phyloP scores from a whole-genome alignment of 768 basidiomycete genomes.

The Leucosporidium scottii region DNA sequence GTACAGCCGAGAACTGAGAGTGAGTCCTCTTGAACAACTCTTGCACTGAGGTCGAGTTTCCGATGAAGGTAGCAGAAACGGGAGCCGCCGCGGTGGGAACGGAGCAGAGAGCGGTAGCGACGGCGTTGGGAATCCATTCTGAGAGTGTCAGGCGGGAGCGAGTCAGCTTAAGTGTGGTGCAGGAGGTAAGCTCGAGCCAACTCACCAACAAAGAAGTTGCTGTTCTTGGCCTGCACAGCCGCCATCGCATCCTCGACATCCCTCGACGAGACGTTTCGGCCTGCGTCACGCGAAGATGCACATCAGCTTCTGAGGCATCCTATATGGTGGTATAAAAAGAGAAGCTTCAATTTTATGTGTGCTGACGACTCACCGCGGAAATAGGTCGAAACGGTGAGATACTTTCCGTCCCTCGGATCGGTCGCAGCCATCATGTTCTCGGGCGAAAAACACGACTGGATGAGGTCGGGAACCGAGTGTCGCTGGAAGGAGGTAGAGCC shows the following conservation, averaged over 20 bases:
- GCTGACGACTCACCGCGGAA: slow-evolving; percentile 85
- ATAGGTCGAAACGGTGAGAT: slow-evolving; percentile 93
- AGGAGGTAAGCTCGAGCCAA: too few relatives aligned
- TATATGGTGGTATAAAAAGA: too few relatives aligned
- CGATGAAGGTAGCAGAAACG: slow-evolving; percentile 84
- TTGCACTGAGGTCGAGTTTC: slow-evolving; percentile 96
- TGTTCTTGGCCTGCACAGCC: slow-evolving; percentile 83
- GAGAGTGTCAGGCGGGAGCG: neutral
- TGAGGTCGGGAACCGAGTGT: slow-evolving; percentile 61
- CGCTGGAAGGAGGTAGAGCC: slow-evolving; percentile 58
- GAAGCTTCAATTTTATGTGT: too few relatives aligned
- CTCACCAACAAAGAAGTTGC: slow-evolving; percentile 72
- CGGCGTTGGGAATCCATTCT: slow-evolving; percentile 99
- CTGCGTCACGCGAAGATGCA: too few relatives aligned
- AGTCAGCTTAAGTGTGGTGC: too few relatives aligned
- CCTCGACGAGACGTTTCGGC: slow-evolving; percentile 89
- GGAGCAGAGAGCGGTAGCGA: slow-evolving; percentile 95
- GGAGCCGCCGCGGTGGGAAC: slow-evolving; percentile 74
- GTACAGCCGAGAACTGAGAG: slow-evolving; percentile 82
- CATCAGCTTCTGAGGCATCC: too few relatives aligned
- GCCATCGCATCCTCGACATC: slow-evolving; percentile 99
- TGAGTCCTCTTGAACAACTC: slow-evolving; percentile 98
- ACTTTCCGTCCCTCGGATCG: slow-evolving; percentile 92
- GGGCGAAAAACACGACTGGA: slow-evolving; percentile 56
- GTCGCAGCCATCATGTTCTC: slow-evolving; percentile 96